Conservation (phyloP, 108 stramenopile genomes). For the Nitzschia putrida region DNA sequence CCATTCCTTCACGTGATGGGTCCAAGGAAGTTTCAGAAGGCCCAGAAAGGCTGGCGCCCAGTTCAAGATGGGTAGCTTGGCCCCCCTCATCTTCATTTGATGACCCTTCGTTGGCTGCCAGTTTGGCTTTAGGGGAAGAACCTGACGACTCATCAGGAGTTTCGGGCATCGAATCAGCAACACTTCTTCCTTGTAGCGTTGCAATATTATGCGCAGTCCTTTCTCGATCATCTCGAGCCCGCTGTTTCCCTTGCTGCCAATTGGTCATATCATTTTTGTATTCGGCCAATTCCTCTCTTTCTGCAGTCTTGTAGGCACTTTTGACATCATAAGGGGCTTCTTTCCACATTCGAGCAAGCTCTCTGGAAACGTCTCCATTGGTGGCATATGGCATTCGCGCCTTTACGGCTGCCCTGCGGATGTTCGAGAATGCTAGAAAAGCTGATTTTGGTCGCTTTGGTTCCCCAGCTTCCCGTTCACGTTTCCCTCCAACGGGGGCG, state of each 20-base stretch:
- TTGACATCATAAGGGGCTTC: conserved; percentile 19
- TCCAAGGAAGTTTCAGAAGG: too few relatives aligned
- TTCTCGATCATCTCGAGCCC: too few relatives aligned
- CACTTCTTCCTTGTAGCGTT: too few relatives aligned
- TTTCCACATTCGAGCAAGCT: conserved; percentile 27
- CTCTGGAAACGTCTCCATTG: conserved; percentile 10
- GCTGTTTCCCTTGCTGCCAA: background rate
- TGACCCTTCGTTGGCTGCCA: too few relatives aligned
- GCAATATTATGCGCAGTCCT: too few relatives aligned
- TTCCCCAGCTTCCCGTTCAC: background rate
- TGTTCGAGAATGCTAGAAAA: conserved; percentile 32
- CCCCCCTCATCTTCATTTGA: too few relatives aligned
- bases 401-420: conserved; percentile 14
- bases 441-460: conserved; percentile 34
- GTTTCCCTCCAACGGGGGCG: conserved; percentile 4
- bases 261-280: conserved; percentile 10
- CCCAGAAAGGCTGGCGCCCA: too few relatives aligned
- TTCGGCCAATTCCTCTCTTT: conserved; percentile 3
- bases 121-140: too few relatives aligned
- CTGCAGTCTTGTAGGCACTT: conserved; percentile 3
- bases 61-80: too few relatives aligned
- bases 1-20: too few relatives aligned
- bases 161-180: too few relatives aligned
- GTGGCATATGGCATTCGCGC: background rate
- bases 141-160: too few relatives aligned